Evolutionary conservation across 1,139 yeast genomes (phyloP).

Genomic region (Magnusiomyces ingens): DNA sequence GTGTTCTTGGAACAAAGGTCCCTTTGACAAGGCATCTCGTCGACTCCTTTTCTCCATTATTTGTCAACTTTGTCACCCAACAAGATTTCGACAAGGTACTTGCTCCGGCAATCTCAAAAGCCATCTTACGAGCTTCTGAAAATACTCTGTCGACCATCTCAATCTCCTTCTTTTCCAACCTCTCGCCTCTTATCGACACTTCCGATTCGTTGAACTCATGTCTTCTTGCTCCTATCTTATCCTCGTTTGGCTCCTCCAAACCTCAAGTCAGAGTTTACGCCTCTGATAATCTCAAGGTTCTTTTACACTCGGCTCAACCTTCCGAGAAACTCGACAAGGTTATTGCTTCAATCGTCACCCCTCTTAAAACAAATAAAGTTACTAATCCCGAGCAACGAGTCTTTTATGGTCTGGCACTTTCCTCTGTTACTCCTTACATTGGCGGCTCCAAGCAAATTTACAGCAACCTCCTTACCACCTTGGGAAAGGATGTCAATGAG

Average conservation of each 20-base stretch:
- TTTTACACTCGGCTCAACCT: conserved; percentile 20
- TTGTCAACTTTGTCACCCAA: conserved; percentile 39
- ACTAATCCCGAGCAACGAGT: conserved; percentile 64
- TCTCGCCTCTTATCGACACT: conserved; percentile 37
- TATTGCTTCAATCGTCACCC: conserved; percentile 48
- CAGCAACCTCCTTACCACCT: conserved; percentile 42
- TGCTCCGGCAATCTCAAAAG: conserved; percentile 64
- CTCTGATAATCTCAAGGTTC: conserved; percentile 35
- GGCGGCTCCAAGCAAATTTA: conserved; percentile 37
- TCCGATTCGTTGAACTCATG: conserved; percentile 41
- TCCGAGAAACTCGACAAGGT: conserved; percentile 30
- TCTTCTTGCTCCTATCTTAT: conserved; percentile 51
- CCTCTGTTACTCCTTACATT: conserved; percentile 22
- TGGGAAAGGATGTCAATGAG: conserved; percentile 74
- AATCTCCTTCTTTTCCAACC: conserved; percentile 42
- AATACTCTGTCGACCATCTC: conserved; percentile 48
- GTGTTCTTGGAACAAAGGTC: conserved; percentile 30
- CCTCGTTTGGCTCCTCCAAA: conserved; percentile 68
- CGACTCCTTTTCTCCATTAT: conserved; percentile 36
- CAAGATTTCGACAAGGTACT: conserved; percentile 40
- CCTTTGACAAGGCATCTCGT: conserved; percentile 25
- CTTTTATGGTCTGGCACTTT: conserved; percentile 40
- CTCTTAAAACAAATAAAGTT: conserved; percentile 39
- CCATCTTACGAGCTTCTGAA: conserved; percentile 79
- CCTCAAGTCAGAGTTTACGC: conserved; percentile 55